Base-by-base conservation (phyloP, 352 stramenopile species). In the Globisporangium spiculum region DNA sequence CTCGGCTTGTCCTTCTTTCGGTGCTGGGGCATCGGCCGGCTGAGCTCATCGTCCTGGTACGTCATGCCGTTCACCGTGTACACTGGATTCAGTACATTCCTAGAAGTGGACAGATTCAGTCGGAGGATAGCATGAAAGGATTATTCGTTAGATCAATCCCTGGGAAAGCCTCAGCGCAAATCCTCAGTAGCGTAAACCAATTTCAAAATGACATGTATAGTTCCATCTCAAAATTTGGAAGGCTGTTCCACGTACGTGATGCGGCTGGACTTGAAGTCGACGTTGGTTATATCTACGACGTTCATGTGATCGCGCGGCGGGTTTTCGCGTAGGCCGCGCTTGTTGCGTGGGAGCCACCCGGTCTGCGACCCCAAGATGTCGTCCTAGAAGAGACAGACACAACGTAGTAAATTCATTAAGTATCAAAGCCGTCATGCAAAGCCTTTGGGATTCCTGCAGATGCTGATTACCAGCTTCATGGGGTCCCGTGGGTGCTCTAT, bases 41-140 rank as follows among this genome's bases (percentile, higher is more conserved):
- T 78, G 18, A 85, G 74, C 32, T 73, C 70, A 34, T 93, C 86
- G 64, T 91, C 81, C 34, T 73, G 46, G 48, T 72, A 67, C 4
- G 71, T 90, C 68, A 83, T 81, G 60, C 86, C 83, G 34, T 93
- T 85, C n/a, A 93, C 71, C 1, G 68, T 84, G 68, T 92, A 91
- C n/a, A 89, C 76, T 1, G 86, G 86, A 65, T 91, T 86, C 30
- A 93, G 52, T n/a, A 89, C 77, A 54, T 93, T 81, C 4, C 82
- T 93, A 57, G 5, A 32, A 32, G 30, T 32, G 7, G 0, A 20
- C 38, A 46, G 0, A 46, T 46, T 46, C 12, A 46, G 36, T 16
- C 9, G 5, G 2, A 46, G 14, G 38, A 46, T 44, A 44, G 1
- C 9, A 44, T 16, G 36, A 44, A 44, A 16, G 12, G 12, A 44